Evolutionary conservation across 257 asterid species (phyloP).

Genomic region (Nicotiana otophora): DNA sequence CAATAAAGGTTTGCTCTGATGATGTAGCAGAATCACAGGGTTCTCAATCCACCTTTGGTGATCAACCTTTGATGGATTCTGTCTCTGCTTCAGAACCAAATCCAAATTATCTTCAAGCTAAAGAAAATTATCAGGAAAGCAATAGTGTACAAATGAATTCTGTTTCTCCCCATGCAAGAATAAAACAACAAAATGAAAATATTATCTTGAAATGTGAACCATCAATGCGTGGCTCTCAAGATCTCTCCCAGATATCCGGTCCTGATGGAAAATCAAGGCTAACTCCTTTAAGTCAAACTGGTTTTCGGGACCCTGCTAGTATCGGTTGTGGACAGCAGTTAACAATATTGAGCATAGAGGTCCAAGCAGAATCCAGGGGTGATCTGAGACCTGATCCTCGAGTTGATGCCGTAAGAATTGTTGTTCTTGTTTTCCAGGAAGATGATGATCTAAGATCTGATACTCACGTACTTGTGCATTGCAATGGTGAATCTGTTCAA

Average conservation of each 20-base stretch:
- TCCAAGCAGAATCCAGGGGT: conserved; percentile 86
- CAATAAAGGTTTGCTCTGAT: conserved; percentile 24
- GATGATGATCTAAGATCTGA: conserved; percentile 49
- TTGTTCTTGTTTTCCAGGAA: conserved; percentile 72
- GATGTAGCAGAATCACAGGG: conserved; percentile 38
- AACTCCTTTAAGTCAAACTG: conserved; percentile 88
- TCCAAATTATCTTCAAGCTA: conserved; percentile 19
- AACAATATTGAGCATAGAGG: conserved; percentile 75
- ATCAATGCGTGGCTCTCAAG: conserved; percentile 36
- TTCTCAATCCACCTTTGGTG: conserved; percentile 38
- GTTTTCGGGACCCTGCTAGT: conserved; percentile 88
- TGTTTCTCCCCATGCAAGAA: conserved; percentile 19
- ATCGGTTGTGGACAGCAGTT: conserved; percentile 89
- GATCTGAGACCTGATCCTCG: conserved; percentile 91
- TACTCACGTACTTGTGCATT: conserved; percentile 52
- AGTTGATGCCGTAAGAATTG: conserved; percentile 73
- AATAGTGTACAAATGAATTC: conserved; percentile 24
- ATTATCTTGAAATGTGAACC: conserved; percentile 24
- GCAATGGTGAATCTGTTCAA: conserved; percentile 28
- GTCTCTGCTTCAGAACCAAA: conserved; percentile 21
- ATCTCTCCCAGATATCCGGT: conserved; percentile 82
- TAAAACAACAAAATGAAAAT: conserved; percentile 12
- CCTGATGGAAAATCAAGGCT: conserved; percentile 62
- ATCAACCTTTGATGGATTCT: conserved; percentile 30
- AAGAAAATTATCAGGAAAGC: conserved; percentile 26